Percentiles rank a stretch among this genome's conserved stretches.
phyloP scores from a whole-genome alignment of 2,329 filamentous ascomycete species.

The Dryadomyces quercivorus region DNA sequence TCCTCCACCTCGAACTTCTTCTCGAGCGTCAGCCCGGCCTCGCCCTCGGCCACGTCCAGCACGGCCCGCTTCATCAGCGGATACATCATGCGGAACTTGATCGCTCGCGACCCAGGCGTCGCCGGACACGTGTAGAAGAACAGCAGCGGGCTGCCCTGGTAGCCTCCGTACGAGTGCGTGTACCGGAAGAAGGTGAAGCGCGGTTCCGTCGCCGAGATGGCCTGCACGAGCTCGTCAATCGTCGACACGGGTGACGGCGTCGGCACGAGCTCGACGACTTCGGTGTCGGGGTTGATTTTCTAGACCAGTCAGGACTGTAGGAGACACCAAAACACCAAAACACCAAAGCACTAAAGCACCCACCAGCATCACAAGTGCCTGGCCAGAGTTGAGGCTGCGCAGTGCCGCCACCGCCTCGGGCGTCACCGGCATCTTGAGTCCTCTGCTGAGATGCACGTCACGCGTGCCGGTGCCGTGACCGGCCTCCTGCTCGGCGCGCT shows the following conservation, averaged over 20 bases:
- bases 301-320: conserved; percentile 16
- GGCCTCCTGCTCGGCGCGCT: conserved; percentile 62
- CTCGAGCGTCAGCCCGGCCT: conserved; percentile 52
- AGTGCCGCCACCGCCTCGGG: conserved; percentile 54
- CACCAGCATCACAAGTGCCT: conserved; percentile 53
- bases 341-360: not conserved
- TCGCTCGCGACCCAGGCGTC: conserved; percentile 49
- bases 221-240: conserved; percentile 42
- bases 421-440: conserved; percentile 43
- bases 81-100: conserved; percentile 80
- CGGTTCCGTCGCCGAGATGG: conserved; percentile 57
- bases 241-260: conserved; percentile 34
- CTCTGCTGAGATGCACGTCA: conserved; percentile 47
- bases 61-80: conserved; percentile 59
- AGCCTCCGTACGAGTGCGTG: conserved; percentile 41
- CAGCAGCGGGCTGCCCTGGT: conserved; percentile 46
- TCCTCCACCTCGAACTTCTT: conserved; percentile 61
- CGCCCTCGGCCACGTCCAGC: conserved; percentile 49
- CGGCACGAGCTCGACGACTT: conserved; percentile 55
- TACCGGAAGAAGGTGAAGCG: conserved; percentile 70
- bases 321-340: not conserved
- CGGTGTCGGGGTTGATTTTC: conserved; percentile 61
- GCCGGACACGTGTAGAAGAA: conserved; percentile 77
- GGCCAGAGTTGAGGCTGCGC: conserved; percentile 39
- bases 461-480: conserved; percentile 51